A percentile compares a stretch with the other conserved stretches of the same genome.
These are phyloP conservation scores for Ustilago shanxiensis DNA, from an alignment of 1,284 basidiomycete genomes.

Conservation along the genomic window DNA sequence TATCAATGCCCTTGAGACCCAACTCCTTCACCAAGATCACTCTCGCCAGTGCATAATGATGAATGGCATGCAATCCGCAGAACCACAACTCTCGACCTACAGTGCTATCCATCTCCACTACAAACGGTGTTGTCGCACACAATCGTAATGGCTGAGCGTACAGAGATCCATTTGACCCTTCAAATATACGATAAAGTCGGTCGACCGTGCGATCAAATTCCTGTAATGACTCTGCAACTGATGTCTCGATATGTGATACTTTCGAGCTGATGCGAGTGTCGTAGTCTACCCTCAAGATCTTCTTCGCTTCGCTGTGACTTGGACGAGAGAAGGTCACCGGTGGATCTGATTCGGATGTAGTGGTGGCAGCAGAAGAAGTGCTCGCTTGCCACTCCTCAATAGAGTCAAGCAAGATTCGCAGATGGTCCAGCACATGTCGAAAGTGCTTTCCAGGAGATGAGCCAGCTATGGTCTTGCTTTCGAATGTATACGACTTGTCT, in stretches of 20 bases:
- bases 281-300: constrained; percentile 53
- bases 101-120: constrained; percentile 51
- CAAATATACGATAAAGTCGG: constrained; percentile 40
- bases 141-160: constrained; percentile 40
- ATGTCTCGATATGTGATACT: constrained; percentile 48
- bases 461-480: constrained; percentile 51
- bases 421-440: constrained; percentile 61
- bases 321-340: not conserved
- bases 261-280: constrained; percentile 50
- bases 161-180: constrained; percentile 33
- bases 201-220: constrained; percentile 46
- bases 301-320: not conserved
- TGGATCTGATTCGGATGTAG: not conserved
- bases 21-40: constrained; percentile 64
- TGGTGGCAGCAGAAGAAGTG: not conserved
- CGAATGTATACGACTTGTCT: constrained; percentile 39
- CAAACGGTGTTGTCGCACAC: constrained; percentile 61
- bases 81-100: constrained; percentile 63
- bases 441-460: constrained; percentile 61
- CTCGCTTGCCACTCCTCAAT: constrained; percentile 36
- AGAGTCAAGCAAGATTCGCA: constrained; percentile 55
- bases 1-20: constrained; percentile 40
- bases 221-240: constrained; percentile 32
- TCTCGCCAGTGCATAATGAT: constrained; percentile 64
- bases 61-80: constrained; percentile 63